Conservation (phyloP, 306 rosid genomes). For the Trifolium pratense region DNA sequence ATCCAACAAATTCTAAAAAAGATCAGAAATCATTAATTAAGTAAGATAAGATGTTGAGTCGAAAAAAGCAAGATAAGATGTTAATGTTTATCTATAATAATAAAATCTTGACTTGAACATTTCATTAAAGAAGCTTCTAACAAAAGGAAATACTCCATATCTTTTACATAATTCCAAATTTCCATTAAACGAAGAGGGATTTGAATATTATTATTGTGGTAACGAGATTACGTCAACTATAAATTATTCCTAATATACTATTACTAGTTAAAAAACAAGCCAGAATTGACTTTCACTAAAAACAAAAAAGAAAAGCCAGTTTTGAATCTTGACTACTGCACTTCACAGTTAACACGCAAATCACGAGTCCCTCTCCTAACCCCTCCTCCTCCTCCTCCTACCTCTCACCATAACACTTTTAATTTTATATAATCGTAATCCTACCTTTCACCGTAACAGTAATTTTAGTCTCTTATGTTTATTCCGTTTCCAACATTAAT, state of each 20-base stretch:
- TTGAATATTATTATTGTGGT: neutral
- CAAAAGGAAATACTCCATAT: neutral
- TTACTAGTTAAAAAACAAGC: neutral
- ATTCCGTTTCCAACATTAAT: no score
- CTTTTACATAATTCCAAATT: neutral
- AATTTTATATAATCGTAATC: no score
- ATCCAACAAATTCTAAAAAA: neutral
- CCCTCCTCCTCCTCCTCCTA: neutral
- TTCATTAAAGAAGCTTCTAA: neutral
- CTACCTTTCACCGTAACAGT: no score
- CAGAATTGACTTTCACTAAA: neutral
- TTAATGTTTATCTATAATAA: neutral
- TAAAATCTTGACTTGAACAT: neutral
- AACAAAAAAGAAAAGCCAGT: neutral
- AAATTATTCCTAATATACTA: neutral
- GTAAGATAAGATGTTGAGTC: neutral
- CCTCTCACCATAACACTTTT: no score
- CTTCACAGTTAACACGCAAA: neutral
- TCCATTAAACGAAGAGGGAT: neutral
- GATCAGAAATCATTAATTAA: neutral
- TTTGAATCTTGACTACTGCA: neutral
- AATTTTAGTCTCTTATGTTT: no score
- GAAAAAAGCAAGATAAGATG: neutral
- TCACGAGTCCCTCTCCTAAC: conserved; percentile 2
- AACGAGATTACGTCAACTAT: neutral